These are phyloP conservation scores for Dioscorea cayenensis DNA, from an alignment of 116 monocot species.

Conservation along the genomic window DNA sequence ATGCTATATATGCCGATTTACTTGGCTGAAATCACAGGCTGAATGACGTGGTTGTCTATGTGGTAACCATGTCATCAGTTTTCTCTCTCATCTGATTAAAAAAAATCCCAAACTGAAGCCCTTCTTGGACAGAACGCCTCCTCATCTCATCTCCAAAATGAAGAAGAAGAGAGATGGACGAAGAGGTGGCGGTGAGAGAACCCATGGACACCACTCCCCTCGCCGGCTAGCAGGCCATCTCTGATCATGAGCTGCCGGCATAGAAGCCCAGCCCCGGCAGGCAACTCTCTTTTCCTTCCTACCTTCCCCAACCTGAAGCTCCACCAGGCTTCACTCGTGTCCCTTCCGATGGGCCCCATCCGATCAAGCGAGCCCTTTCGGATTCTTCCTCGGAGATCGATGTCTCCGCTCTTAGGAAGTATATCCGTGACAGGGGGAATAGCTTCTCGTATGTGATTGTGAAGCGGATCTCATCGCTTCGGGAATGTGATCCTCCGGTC, in stretches of 20 bases:
- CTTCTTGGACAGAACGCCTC: too few relatives aligned
- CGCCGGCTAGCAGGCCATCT: background rate
- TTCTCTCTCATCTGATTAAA: too few relatives aligned
- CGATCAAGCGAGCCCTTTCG: conserved; percentile 10
- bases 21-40: too few relatives aligned
- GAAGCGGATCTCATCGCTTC: conserved; percentile 35
- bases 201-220: background rate
- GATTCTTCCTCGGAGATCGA: conserved; percentile 8
- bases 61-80: too few relatives aligned
- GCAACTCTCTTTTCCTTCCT: conserved; percentile 15
- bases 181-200: background rate
- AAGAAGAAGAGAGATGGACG: background rate
- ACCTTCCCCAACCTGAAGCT: conserved; percentile 49
- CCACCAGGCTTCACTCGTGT: conserved; percentile 30
- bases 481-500: conserved; percentile 4
- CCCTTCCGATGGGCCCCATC: conserved; percentile 4
- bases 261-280: conserved; percentile 10
- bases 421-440: conserved; percentile 36
- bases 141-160: background rate
- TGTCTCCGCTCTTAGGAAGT: conserved; percentile 40
- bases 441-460: conserved; percentile 30
- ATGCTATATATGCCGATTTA: too few relatives aligned
- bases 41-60: too few relatives aligned
- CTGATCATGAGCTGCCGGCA: background rate
- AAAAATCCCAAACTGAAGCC: too few relatives aligned